phyloP scores from a whole-genome alignment of 768 basidiomycete genomes.

The Collybiopsis confluens region DNA sequence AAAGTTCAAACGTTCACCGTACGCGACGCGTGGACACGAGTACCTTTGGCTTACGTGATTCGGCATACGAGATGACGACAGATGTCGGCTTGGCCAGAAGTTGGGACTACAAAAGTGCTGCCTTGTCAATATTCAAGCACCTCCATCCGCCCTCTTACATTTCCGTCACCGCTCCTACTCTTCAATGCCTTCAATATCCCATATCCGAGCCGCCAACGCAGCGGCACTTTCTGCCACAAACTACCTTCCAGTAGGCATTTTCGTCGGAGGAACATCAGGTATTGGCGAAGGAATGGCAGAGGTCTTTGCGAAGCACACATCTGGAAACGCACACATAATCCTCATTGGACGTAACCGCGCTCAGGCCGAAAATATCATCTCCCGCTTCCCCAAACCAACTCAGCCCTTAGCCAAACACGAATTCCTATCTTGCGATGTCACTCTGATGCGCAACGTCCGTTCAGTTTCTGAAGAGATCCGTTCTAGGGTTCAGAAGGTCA shows the following conservation, averaged over 20 bases:
- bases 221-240: conserved; percentile 7
- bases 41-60: too few relatives aligned
- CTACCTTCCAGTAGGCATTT: conserved; percentile 16
- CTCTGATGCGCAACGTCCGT: conserved; percentile 30
- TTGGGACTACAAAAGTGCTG: too few relatives aligned
- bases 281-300: conserved; percentile 31
- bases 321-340: conserved; percentile 37
- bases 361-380: conserved; percentile 29
- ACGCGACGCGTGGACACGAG: too few relatives aligned
- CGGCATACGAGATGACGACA: too few relatives aligned
- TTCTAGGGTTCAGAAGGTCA: conserved; percentile 24
- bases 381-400: conserved; percentile 22
- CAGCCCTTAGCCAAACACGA: conserved; percentile 20
- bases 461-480: conserved; percentile 21
- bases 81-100: too few relatives aligned
- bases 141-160: too few relatives aligned
- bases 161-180: not conserved
- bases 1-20: too few relatives aligned
- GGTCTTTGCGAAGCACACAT: conserved; percentile 30
- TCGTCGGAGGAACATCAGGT: conserved; percentile 22
- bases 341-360: conserved; percentile 32
- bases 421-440: conserved; percentile 34
- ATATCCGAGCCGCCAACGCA: conserved; percentile 15
- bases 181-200: conserved; percentile 16
- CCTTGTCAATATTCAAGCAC: too few relatives aligned